These are phyloP conservation scores for Phlebiopsis gigantea DNA, from an alignment of 768 basidiomycete species.

Conservation along the genomic window DNA sequence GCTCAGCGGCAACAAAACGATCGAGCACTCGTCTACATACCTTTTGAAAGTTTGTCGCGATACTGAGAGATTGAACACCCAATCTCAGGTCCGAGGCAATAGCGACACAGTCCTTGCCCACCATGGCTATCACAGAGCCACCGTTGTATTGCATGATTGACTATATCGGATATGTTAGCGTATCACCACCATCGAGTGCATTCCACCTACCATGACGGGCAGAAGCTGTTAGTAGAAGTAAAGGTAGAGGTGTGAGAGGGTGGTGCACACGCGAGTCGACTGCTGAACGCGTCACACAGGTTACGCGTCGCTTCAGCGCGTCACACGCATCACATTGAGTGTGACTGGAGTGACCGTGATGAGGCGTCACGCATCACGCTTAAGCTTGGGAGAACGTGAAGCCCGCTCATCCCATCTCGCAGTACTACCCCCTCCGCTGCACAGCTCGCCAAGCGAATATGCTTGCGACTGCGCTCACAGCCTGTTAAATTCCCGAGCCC, in stretches of 20 bases:
- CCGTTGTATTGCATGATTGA: conserved; percentile 93
- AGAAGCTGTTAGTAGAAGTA: background rate
- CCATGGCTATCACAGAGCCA: conserved; percentile 99
- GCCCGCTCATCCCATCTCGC: background rate
- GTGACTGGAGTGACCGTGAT: conserved; percentile 1
- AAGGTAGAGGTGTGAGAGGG: conserved; percentile 6
- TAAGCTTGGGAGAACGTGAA: background rate
- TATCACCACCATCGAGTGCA: conserved; percentile 7
- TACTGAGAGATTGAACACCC: conserved; percentile 80
- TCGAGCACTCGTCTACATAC: conserved; percentile 35
- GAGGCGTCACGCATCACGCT: background rate
- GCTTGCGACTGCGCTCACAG: background rate
- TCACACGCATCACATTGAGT: background rate
- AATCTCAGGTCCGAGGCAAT: conserved; percentile 94
- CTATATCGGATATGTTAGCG: conserved; percentile 31
- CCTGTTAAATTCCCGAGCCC: background rate
- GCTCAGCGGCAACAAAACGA: background rate
- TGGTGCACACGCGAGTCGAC: conserved; percentile 3
- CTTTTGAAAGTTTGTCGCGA: conserved; percentile 93
- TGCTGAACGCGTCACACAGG: conserved; percentile 7
- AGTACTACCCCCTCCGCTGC: background rate
- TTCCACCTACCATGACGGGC: conserved; percentile 25
- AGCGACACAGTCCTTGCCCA: conserved; percentile 97
- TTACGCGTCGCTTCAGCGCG: conserved; percentile 6
- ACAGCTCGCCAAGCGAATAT: background rate